A percentile compares a stretch with the other conserved stretches of the same genome.
Conservation (phyloP, 768 basidiomycete species). For the Hericium rajendrae region DNA sequence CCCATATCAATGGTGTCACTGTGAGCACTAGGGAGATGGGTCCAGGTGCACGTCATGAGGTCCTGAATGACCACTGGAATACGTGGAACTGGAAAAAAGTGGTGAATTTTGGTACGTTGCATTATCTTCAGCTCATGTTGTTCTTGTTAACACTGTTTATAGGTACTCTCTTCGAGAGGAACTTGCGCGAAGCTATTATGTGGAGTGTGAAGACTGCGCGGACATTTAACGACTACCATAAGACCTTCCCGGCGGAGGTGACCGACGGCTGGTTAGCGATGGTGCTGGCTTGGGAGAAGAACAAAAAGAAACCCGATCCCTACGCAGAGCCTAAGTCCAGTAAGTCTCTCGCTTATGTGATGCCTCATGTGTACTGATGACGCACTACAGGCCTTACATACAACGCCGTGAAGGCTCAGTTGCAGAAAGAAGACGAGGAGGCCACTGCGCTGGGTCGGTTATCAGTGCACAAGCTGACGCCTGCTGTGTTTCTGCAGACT, state of each 20-base stretch:
- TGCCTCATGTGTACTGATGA: too few species aligned
- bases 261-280: conserved; percentile 1
- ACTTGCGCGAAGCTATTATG: conserved; percentile 1
- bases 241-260: not conserved
- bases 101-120: conserved; percentile 14
- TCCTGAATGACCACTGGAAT: conserved; percentile 15
- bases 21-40: conserved; percentile 12
- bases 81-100: conserved; percentile 24
- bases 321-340: conserved; percentile 8
- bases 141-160: not conserved
- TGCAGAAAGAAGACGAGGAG: conserved; percentile 7
- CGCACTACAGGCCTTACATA: not conserved
- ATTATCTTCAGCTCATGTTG: not conserved
- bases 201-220: not conserved
- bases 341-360: not conserved
- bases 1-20: conserved; percentile 3
- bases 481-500: conserved; percentile 9
- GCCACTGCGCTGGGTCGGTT: not conserved
- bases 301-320: conserved; percentile 10
- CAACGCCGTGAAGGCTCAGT: conserved; percentile 3
- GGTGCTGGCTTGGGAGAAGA: conserved; percentile 4
- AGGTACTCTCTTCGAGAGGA: not conserved
- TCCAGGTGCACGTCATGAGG: conserved; percentile 7
- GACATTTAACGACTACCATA: not conserved
- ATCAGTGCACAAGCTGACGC: conserved; percentile 9